Percentiles rank a stretch among this genome's conserved stretches.
phyloP scores from a whole-genome alignment of 345 rosid genomes.

The Moricandia moricandioides region DNA sequence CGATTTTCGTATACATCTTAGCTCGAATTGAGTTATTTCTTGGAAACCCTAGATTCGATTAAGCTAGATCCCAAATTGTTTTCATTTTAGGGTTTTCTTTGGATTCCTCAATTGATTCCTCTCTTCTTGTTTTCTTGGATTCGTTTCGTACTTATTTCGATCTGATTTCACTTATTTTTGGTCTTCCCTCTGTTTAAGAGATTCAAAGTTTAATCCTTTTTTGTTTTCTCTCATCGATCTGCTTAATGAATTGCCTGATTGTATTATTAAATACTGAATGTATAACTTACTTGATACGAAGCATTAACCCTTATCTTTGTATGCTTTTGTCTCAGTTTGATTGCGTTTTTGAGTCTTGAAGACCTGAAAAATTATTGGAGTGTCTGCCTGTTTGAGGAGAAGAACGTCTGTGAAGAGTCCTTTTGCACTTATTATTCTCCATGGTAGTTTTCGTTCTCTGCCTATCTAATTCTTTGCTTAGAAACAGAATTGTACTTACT shows the following conservation, averaged over 20 bases:
- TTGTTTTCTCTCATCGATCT: not conserved
- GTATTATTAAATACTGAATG: not conserved
- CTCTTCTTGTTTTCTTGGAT: not conserved
- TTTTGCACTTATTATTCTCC: not conserved
- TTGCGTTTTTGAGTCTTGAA: slow-evolving; percentile 14
- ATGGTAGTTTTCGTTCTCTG: slow-evolving; percentile 24
- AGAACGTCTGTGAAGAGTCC: not conserved
- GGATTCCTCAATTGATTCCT: slow-evolving; percentile 8
- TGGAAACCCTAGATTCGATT: slow-evolving; percentile 6
- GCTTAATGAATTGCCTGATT: not conserved
- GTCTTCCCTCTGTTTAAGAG: not conserved
- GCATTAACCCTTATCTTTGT: not conserved
- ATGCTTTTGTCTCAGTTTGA: not conserved
- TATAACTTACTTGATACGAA: not conserved
- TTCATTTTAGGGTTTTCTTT: slow-evolving; percentile 22
- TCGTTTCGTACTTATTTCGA: not conserved
- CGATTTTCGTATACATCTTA: not conserved
- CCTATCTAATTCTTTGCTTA: not conserved
- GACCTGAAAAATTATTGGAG: not conserved
- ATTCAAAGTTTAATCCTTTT: not conserved
- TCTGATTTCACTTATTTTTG: not conserved
- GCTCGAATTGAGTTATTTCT: not conserved
- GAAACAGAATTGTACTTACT: not conserved
- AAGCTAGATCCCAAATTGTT: slow-evolving; percentile 19
- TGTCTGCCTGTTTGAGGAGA: slow-evolving; percentile 16